Base-by-base conservation (phyloP, 208 protist species). In the Acanthamoeba lenticulata region DNA sequence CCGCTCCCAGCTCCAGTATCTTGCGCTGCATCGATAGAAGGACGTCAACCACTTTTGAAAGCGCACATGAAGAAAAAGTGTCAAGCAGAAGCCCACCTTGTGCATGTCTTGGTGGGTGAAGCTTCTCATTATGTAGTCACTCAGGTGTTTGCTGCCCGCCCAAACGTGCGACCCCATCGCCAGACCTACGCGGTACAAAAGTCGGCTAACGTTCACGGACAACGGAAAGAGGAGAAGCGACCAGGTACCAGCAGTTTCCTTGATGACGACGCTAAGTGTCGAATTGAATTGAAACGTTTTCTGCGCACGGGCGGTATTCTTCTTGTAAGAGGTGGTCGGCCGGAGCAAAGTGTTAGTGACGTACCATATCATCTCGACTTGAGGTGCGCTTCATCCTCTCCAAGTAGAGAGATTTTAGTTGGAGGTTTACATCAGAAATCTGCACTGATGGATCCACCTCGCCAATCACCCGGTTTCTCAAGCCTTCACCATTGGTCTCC, bases 91-190 rank as follows among this genome's bases (percentile, higher is more conserved):
- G n/a, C 79, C 5, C 24, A 49, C 79, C 79, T 88, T 88, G 79
- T 88, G 79, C 34, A 77, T 44, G 9, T 77, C 67, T 24, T 44
- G 6, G 6, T 24, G 36, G 13, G 67, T 44, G 9, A 60, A 60
- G 0, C 38, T 88, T 3, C 55, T 88, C 29, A 88, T 77, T 24
- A 88, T 88, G 42, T 88, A 88, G 79, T 88, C 79, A 5, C 19
- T 60, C 0, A 88, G 44, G 79, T 88, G 79, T 11, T 88, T 88
- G 79, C 79, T 88, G 3, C 40, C 79, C 34, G 79, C 79, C 79
- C 79, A 88, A 32, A 88, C 79, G 47, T 88, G 79, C 29, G 79
- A 88, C 19, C 79, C 79, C 79, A 88, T 88, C n/a, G 79, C 79
- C 40, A 88, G 21, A 40, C 67, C 67, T 77, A 21, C 9, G 2